Evolutionary conservation across 495 filamentous ascomycete genomes (phyloP), one percentile per base, ranked within the genome.

Genomic region (Terfezia claveryi): DNA sequence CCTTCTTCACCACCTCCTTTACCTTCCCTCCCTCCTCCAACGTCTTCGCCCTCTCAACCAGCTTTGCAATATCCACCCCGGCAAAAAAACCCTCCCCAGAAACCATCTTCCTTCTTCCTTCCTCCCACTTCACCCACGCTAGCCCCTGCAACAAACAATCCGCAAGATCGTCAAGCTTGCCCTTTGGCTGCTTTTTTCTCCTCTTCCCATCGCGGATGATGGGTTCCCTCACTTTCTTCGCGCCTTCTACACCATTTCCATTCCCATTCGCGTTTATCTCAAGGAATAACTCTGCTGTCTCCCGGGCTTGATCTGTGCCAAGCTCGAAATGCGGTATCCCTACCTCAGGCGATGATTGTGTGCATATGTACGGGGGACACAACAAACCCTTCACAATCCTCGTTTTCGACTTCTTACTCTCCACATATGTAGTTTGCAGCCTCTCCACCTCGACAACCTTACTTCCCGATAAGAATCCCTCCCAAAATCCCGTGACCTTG

Each of bases 111-210:
- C 70, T 70, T 57, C 78, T 67, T 66, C 86, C 88, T 57, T 72
- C 67, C 63, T 88, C 77, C 89, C 89, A 96, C 55, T 81, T 73
- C 52, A 88, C 66, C 83, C 84, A 94, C 10, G 86, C 82, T 58
- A 87, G 69, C 0, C 82, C 91, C 69, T 96, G 89, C 58, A 94
- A 62, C 36, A 95, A 67, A 66, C 82, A 84, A 75, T 96, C 89
- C 7, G 87, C 83, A 58, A 96, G 70, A 72, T 96, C 89, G 70
- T 96, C 89, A 59, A 93, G 62, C 66, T 96, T 96, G 17, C 66
- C 69, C 36, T 73, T 59, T 56, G 58, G 58, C 11, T 62, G 58
- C 44, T 14, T 54, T 56, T 58, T 70, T 46, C 56, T 65, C 52
- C 54, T 60, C 55, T 57, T 60, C 46, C 52, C 59, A 54, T 54